Evolutionary conservation across 2,329 filamentous ascomycete species (phyloP).

Genomic region (Claviceps maximensis): DNA sequence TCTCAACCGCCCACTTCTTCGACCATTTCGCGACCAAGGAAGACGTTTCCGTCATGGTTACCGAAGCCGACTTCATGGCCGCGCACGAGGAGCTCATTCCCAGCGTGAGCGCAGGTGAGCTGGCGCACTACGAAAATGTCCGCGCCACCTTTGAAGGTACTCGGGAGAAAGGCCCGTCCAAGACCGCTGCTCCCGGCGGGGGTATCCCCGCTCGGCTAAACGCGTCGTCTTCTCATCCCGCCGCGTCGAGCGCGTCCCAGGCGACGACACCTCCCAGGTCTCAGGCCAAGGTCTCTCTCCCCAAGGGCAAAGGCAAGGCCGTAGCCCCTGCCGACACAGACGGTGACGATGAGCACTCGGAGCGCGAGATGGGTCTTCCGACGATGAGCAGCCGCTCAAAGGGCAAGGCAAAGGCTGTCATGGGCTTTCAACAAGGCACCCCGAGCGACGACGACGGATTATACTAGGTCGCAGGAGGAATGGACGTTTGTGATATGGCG

Average conservation of each 20-base stretch:
- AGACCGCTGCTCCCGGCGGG: neutral
- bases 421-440: slow-evolving; percentile 38
- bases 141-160: slow-evolving; percentile 66
- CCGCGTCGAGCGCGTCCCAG: slow-evolving; percentile 10
- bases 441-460: slow-evolving; percentile 44
- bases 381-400: slow-evolving; percentile 25
- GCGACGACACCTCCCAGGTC: slow-evolving; percentile 10
- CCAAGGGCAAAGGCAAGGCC: slow-evolving; percentile 25
- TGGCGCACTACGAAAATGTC: slow-evolving; percentile 82
- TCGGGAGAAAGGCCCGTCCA: slow-evolving; percentile 14
- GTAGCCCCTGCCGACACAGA: slow-evolving; percentile 14
- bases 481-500: no score
- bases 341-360: slow-evolving; percentile 20
- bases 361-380: slow-evolving; percentile 16
- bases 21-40: slow-evolving; percentile 76
- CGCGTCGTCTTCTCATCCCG: slow-evolving; percentile 15
- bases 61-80: slow-evolving; percentile 72
- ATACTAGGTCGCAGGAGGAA: slow-evolving; percentile 26
- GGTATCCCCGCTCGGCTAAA: neutral
- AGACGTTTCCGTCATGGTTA: slow-evolving; percentile 78
- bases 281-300: slow-evolving; percentile 24
- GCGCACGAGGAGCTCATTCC: slow-evolving; percentile 82
- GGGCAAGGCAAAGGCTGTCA: slow-evolving; percentile 43
- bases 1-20: slow-evolving; percentile 89
- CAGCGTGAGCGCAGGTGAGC: slow-evolving; percentile 81